phyloP scores from a whole-genome alignment of 1,284 basidiomycete genomes.

The Cystobasidium pallidum region DNA sequence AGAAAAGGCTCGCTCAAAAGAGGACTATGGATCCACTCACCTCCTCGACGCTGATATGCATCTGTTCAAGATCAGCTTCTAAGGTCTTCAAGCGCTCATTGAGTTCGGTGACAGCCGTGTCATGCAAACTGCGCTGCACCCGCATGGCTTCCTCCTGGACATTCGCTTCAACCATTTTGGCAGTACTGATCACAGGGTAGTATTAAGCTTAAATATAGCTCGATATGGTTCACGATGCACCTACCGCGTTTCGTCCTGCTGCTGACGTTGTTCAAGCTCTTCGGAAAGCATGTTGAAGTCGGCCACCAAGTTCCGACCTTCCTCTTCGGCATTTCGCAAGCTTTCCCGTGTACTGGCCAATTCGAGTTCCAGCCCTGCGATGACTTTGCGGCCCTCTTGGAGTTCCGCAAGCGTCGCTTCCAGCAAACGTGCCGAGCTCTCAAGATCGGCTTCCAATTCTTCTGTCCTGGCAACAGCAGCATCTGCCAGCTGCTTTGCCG shows the following conservation, averaged over 20 bases:
- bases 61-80: conserved; percentile 17
- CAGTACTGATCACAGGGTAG: too few relatives aligned
- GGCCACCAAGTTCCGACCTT: conserved; percentile 34
- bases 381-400: not conserved
- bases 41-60: conserved; percentile 38
- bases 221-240: not conserved
- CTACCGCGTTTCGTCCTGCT: conserved; percentile 32
- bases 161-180: not conserved
- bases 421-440: not conserved
- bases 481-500: not conserved
- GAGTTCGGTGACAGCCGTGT: not conserved
- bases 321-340: conserved; percentile 30
- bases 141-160: conserved; percentile 7
- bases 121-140: not conserved
- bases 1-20: too few relatives aligned
- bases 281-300: conserved; percentile 40
- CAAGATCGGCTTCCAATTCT: not conserved
- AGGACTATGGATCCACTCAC: conserved; percentile 5
- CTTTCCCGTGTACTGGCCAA: conserved; percentile 5
- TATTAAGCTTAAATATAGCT: too few relatives aligned
- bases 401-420: not conserved
- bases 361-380: not conserved
- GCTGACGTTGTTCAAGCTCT: conserved; percentile 29
- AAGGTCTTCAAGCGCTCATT: not conserved
- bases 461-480: not conserved